These are phyloP conservation scores for Colletotrichum endophyticum DNA, from an alignment of 2,329 filamentous ascomycete genomes.

Conservation along the genomic window DNA sequence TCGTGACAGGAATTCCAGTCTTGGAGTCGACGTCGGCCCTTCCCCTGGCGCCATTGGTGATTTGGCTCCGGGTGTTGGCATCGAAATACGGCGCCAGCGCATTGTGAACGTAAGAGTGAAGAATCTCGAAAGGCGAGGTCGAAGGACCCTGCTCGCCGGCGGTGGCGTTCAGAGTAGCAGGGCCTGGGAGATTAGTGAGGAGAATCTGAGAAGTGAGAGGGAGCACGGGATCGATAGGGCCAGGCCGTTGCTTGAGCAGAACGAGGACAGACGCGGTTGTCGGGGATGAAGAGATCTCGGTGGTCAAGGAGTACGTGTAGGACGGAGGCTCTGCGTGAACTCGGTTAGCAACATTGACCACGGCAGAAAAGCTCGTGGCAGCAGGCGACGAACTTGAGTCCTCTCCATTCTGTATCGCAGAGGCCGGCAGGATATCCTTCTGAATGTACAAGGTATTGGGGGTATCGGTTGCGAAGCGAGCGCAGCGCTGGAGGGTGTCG, in stretches of 20 bases:
- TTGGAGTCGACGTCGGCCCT: conserved; percentile 88
- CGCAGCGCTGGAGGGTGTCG: conserved; percentile 87
- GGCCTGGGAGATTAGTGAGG: conserved; percentile 88
- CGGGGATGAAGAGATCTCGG: conserved; percentile 79
- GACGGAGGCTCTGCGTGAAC: conserved; percentile 43
- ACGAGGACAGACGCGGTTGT: conserved; percentile 87
- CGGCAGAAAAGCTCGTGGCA: neutral
- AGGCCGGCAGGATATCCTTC: conserved; percentile 72
- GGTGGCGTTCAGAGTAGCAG: conserved; percentile 70
- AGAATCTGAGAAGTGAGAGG: conserved; percentile 89
- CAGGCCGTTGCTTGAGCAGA: conserved; percentile 81
- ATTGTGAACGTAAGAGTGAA: conserved; percentile 91
- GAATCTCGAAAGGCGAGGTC: conserved; percentile 86
- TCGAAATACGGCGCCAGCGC: conserved; percentile 96
- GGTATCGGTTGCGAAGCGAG: conserved; percentile 86
- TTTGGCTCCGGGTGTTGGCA: conserved; percentile 85
- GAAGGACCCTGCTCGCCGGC: conserved; percentile 73
- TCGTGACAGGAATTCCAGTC: conserved; percentile 94
- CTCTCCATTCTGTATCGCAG: conserved; percentile 55
- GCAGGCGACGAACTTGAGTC: conserved; percentile 15
- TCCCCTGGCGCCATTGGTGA: conserved; percentile 67
- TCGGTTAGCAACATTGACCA: conserved; percentile 28
- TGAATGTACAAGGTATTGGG: conserved; percentile 91
- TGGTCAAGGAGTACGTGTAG: conserved; percentile 81
- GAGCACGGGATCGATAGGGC: conserved; percentile 82